Conservation (phyloP, 352 stramenopile species). For the Salisapilia sapeloensis region DNA sequence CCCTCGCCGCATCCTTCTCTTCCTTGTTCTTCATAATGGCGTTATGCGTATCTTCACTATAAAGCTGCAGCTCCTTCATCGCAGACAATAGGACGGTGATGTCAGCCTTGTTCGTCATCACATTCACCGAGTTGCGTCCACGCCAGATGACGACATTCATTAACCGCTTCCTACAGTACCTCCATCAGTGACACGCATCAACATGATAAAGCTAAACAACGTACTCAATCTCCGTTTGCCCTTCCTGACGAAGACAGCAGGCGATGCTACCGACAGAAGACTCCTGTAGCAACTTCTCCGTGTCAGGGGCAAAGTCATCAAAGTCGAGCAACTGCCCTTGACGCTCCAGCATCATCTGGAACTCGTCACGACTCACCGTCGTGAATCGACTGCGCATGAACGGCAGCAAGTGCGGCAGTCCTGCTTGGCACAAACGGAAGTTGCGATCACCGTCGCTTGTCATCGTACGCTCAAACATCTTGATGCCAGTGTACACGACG, state of each 20-base stretch:
- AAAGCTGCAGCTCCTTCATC: conserved; percentile 78
- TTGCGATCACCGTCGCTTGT: conserved; percentile 37
- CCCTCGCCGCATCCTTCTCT: conserved; percentile 21
- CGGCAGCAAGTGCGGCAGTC: conserved; percentile 67
- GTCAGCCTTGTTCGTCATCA: conserved; percentile 76
- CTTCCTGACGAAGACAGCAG: conserved; percentile 42
- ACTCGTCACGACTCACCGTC: conserved; percentile 39
- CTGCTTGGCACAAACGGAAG: conserved; percentile 83
- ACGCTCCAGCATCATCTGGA: conserved; percentile 76
- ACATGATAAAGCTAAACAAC: conserved; percentile 10
- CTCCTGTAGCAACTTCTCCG: conserved; percentile 24
- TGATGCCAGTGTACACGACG: conserved; percentile 84
- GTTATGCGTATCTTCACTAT: conserved; percentile 20
- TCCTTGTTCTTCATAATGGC: conserved; percentile 27
- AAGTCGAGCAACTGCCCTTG: conserved; percentile 72
- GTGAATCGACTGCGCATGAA: conserved; percentile 60
- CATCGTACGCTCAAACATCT: conserved; percentile 86
- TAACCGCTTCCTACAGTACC: conserved; percentile 37
- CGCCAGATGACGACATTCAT: conserved; percentile 79
- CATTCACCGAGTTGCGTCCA: conserved; percentile 71
- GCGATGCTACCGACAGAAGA: conserved; percentile 61
- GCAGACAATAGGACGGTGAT: conserved; percentile 49
- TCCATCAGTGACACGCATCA: conserved; percentile 2
- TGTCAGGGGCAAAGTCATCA: conserved; percentile 52
- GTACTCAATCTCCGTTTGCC: conserved; percentile 49